Conservation (phyloP, 352 stramenopile genomes). For the Globisporangium perplexum region DNA sequence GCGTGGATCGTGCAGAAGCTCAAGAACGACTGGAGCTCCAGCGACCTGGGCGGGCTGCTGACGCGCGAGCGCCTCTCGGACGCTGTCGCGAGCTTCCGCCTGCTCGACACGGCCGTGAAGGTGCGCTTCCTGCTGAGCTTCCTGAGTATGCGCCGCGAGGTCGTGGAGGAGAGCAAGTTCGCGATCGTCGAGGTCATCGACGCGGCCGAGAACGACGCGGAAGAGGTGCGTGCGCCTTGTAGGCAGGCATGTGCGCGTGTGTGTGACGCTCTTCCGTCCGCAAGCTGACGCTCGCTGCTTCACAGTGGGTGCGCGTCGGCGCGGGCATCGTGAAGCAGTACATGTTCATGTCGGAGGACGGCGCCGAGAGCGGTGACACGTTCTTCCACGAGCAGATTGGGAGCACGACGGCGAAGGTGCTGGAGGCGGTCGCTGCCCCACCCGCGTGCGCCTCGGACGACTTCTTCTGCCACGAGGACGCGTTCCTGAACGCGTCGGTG, state of each 20-base stretch:
- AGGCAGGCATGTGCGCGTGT: no score
- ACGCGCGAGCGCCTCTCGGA: constrained; percentile 55
- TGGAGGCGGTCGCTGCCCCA: constrained; percentile 26
- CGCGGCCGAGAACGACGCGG: constrained; percentile 45
- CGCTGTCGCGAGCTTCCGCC: constrained; percentile 46
- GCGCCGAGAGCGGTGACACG: constrained; percentile 29
- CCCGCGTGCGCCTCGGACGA: constrained; percentile 25
- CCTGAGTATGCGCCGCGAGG: constrained; percentile 53
- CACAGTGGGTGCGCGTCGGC: constrained; percentile 60
- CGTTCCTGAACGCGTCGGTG: constrained; percentile 52
- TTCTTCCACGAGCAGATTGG: constrained; percentile 64
- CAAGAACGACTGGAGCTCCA: constrained; percentile 67
- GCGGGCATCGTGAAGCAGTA: constrained; percentile 69
- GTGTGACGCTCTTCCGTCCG: no score
- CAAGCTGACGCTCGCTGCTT: no score
- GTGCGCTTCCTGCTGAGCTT: constrained; percentile 62
- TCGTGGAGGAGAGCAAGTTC: constrained; percentile 40
- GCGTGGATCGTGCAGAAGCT: constrained; percentile 76
- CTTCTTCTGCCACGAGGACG: constrained; percentile 65
- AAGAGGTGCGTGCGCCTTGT: constrained; percentile 31
- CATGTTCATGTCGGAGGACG: constrained; percentile 38
- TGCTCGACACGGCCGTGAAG: constrained; percentile 65
- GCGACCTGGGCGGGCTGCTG: constrained; percentile 55
- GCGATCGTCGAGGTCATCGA: constrained; percentile 45
- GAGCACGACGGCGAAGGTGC: constrained; percentile 32